Base-by-base conservation (phyloP, 2,329 filamentous ascomycete genomes). In the Chrysoporthe cubensis region DNA sequence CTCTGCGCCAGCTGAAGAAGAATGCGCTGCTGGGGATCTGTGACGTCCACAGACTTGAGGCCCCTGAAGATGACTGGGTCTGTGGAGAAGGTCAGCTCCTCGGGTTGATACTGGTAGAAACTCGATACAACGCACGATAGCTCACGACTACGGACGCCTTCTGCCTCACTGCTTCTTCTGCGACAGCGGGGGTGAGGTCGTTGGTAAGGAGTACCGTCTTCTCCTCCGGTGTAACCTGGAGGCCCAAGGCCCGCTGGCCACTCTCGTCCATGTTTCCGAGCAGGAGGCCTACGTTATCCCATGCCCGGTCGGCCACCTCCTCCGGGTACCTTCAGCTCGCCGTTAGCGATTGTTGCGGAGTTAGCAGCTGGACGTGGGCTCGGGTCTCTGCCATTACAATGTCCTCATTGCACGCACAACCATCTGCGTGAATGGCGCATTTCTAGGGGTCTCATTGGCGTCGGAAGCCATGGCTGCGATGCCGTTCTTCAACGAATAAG, bases 41-140 rank as follows among this genome's bases (percentile, higher is more conserved):
- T 85, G 60, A 94, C 87, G 44, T 93, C 97, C 76, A 99, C 83
- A 71, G 92, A 91, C 80, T 97, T 99, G 73, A 99, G 85, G 64
- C 92, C 92, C 61, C 92, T 89, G 84, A 99, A 99, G 76, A 99
- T 98, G 77, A 98, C 96, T 32, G 96, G 96, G 80, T 99, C 93
- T 96, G 73, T 70, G 11, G 7, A 32, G 40, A 43, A 13, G 9
- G 21, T 66, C 11, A 60, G 46, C 32, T 26, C 46, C 3, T 4
- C 16, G 9, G 11, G 18, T 14, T 32, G 14, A 26, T 32, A 21
- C 6, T 32, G 9, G 37, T 4, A 26, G 42, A 4, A 66, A 78
- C 26, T 52, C 7, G 54, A 9, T 56, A 16, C 50, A 11, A 71
- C 84, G 74, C 81, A 96, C 93, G 96, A 78, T 99, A 99, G 75